Percentiles rank a stretch among this genome's conserved stretches.
phyloP scores from a whole-genome alignment of 1,139 yeast species.

The Casaregolazyma suthepensis region DNA sequence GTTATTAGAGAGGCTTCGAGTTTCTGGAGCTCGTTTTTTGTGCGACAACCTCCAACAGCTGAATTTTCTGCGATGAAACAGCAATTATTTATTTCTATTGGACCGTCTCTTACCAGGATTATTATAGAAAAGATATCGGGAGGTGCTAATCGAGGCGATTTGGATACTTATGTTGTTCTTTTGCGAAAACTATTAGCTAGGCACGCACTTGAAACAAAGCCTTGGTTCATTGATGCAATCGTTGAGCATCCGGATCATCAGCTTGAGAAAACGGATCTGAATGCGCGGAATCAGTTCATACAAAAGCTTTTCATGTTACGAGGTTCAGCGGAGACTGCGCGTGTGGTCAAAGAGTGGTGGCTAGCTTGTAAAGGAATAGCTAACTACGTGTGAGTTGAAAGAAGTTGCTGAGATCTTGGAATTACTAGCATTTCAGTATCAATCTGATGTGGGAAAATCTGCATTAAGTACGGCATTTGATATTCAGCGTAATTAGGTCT shows the following conservation, averaged over 20 bases:
- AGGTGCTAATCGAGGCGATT: slow-evolving; percentile 52
- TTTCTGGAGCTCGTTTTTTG: slow-evolving; percentile 59
- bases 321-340: slow-evolving; percentile 51
- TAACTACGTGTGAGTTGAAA: slow-evolving; percentile 23
- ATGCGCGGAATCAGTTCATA: slow-evolving; percentile 37
- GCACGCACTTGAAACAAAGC: slow-evolving; percentile 43
- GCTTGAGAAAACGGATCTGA: slow-evolving; percentile 16
- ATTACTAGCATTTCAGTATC: too few species aligned
- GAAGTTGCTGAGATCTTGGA: too few species aligned
- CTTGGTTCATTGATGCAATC: slow-evolving; percentile 41
- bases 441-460: too few species aligned
- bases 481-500: too few species aligned
- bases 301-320: slow-evolving; percentile 55
- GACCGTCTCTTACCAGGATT: slow-evolving; percentile 22
- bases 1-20: slow-evolving; percentile 54
- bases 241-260: slow-evolving; percentile 31
- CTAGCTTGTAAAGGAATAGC: slow-evolving; percentile 37
- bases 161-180: slow-evolving; percentile 52
- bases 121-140: slow-evolving; percentile 31
- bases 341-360: slow-evolving; percentile 62
- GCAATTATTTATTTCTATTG: slow-evolving; percentile 17
- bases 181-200: slow-evolving; percentile 50
- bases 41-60: slow-evolving; percentile 21
- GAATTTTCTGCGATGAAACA: background rate
- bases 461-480: too few species aligned